Evolutionary conservation across 106 monocot genomes (phyloP).

Genomic region (Dioscorea alata): DNA sequence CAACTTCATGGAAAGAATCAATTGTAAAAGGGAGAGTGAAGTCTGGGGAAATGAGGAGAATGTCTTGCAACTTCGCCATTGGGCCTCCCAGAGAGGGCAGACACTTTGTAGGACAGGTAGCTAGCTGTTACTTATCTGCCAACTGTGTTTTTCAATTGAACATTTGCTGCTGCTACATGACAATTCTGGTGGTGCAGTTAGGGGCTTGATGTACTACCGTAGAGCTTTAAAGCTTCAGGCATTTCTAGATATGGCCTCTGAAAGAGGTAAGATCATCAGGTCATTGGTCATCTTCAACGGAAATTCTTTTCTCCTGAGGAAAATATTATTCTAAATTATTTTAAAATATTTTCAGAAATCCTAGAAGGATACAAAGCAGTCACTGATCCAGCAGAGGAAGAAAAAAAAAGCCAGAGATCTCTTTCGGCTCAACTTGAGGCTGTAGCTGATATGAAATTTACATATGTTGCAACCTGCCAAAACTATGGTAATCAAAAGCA

Average conservation of each 20-base stretch:
- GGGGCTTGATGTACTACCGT: conserved; percentile 99
- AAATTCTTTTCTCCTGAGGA: background rate
- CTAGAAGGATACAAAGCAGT: conserved; percentile 97
- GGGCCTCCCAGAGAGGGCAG: conserved; percentile 94
- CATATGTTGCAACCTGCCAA: conserved; percentile 95
- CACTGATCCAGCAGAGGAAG: conserved; percentile 74
- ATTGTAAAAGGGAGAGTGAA: conserved; percentile 81
- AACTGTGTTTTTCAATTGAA: background rate
- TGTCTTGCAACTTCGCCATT: conserved; percentile 94
- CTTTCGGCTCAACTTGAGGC: conserved; percentile 92
- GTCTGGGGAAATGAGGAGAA: conserved; percentile 96
- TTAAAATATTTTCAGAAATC: conserved; percentile 54
- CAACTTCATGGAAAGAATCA: conserved; percentile 95
- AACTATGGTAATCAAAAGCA: conserved; percentile 94
- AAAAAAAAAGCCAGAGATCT: conserved; percentile 84
- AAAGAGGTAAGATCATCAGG: conserved; percentile 43
- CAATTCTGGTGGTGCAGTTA: conserved; percentile 44
- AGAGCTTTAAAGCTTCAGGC: conserved; percentile 94
- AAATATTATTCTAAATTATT: conserved; percentile 1
- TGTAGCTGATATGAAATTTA: conserved; percentile 97
- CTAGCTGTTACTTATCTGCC: conserved; percentile 12
- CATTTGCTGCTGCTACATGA: background rate
- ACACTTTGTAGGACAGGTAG: conserved; percentile 95
- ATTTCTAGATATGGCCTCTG: conserved; percentile 99
- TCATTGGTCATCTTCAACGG: background rate